These are phyloP conservation scores for Piromyces sp. DNA, from an alignment of 192 early-diverging fungal genomes.

Conservation along the genomic window DNA sequence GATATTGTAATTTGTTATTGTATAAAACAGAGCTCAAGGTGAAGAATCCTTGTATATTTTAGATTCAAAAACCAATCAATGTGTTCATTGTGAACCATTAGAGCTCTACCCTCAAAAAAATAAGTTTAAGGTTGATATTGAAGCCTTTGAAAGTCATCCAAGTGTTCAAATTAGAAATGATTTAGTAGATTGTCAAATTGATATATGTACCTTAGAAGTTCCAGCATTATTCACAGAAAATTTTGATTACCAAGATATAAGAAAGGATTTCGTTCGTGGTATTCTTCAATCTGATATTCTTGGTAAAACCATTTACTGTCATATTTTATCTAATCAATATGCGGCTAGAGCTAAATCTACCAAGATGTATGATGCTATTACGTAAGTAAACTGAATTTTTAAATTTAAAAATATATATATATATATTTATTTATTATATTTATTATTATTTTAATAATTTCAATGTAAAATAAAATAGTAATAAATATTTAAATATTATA, in stretches of 20 bases:
- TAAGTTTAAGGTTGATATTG: constrained; percentile 34
- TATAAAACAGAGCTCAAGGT: constrained; percentile 26
- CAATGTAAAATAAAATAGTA: too few species aligned
- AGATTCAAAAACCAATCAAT: constrained; percentile 55
- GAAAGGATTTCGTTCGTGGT: constrained; percentile 75
- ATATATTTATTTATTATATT: too few species aligned
- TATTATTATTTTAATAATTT: too few species aligned
- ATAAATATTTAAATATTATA: too few species aligned
- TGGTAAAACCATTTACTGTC: constrained; percentile 68
- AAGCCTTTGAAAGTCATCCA: constrained; percentile 22
- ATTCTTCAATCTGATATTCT: constrained; percentile 77
- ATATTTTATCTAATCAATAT: constrained; percentile 51
- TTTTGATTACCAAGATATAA: constrained; percentile 89
- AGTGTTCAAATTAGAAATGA: constrained; percentile 75
- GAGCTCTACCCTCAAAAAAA: constrained; percentile 35
- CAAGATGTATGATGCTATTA: constrained; percentile 57
- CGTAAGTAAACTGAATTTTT: constrained; percentile 22
- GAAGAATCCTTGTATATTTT: constrained; percentile 73
- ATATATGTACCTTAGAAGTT: constrained; percentile 82
- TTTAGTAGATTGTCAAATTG: constrained; percentile 79
- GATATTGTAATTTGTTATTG: too few species aligned
- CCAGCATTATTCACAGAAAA: constrained; percentile 87
- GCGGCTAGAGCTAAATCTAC: constrained; percentile 46
- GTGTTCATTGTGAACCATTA: constrained; percentile 57
- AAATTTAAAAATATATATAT: too few species aligned